Conservation (phyloP, 371 early-diverging fungal species). For the Mucor saturninus region DNA sequence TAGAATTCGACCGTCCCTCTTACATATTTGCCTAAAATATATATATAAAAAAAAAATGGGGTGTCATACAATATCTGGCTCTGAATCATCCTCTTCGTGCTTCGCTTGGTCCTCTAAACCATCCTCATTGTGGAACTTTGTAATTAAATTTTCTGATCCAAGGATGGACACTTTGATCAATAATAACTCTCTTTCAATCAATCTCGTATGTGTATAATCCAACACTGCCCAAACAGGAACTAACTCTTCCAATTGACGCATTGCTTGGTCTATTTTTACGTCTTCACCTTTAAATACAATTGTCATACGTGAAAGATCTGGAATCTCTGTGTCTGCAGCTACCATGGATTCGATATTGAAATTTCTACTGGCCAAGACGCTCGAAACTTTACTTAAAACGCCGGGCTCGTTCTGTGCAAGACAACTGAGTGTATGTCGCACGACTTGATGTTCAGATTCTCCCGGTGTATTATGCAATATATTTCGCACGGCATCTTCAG, state of each 20-base stretch:
- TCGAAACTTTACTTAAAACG: constrained; percentile 87
- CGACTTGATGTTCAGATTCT: constrained; percentile 50
- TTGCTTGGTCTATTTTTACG: constrained; percentile 88
- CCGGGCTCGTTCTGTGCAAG: constrained; percentile 96
- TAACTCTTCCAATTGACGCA: constrained; percentile 91
- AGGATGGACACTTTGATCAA: constrained; percentile 89
- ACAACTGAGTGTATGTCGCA: constrained; percentile 89
- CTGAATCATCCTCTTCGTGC: constrained; percentile 23
- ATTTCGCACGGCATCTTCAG: constrained; percentile 87
- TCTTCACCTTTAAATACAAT: constrained; percentile 88
- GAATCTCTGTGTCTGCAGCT: constrained; percentile 92
- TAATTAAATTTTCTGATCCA: constrained; percentile 74
- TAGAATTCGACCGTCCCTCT: too few species aligned
- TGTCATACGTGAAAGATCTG: constrained; percentile 93
- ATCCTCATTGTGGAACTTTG: constrained; percentile 38
- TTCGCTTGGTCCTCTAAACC: constrained; percentile 44
- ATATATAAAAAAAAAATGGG: constrained; percentile 1
- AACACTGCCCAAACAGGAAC: constrained; percentile 97
- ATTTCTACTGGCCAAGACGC: constrained; percentile 91
- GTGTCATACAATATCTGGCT: background rate
- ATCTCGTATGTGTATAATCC: constrained; percentile 83
- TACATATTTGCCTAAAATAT: background rate
- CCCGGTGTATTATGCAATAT: constrained; percentile 90
- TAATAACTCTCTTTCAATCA: constrained; percentile 90
- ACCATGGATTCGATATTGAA: constrained; percentile 97